Evolutionary conservation across 1,284 basidiomycete species (phyloP), one percentile per base, ranked within the genome.

Genomic region (Mycosarcoma mackinlayi): DNA sequence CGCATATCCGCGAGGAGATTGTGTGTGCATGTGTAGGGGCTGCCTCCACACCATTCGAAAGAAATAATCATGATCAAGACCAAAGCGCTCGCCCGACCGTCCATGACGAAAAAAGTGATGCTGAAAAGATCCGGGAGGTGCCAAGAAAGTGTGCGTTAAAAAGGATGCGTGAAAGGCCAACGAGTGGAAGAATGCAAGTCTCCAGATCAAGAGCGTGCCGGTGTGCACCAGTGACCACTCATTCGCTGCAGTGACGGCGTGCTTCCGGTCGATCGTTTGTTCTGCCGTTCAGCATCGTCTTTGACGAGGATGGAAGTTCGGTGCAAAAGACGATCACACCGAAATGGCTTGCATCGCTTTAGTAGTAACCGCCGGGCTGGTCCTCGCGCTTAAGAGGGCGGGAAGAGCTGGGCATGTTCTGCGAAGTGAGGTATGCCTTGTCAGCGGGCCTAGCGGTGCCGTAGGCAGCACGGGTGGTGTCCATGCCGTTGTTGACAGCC

Each of bases 1-100:
- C 69, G 64, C 69, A 59, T 72, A 59, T 64, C 69, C 64, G 69
- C 69, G 69, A 72, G 69, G 69, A 72, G 47, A 49, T 4, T 47
- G 24, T 41, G 51, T 48, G 50, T 40, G 47, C 21, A 19, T 19
- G 19, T 38, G 37, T 13, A 19, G 19, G 34, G 41, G 57, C 30
- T 34, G n/a, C 13, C n/a, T 45, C 40, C 45, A 64, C 54, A 50
- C 50, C 61, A 30, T 42, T 46, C 28, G 42, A 56, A 49, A 44
- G 34, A 52, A 48, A 35, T 14, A 16, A 35, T 28, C 57, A 60
- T 60, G 57, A 66, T 60, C 52, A 44, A 47, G 46, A 51, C 51
- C 63, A 34, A 49, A 56, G 48, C 56, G 23, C 11, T 52, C 45
- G 47, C 63, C 44, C 57, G 56, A 66, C 63, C 63, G 63, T 56